A percentile compares a stretch with the other conserved stretches of the same genome.
These are phyloP conservation scores for Bathelium albidoporum DNA, from an alignment of 495 filamentous ascomycete species.

Conservation along the genomic window DNA sequence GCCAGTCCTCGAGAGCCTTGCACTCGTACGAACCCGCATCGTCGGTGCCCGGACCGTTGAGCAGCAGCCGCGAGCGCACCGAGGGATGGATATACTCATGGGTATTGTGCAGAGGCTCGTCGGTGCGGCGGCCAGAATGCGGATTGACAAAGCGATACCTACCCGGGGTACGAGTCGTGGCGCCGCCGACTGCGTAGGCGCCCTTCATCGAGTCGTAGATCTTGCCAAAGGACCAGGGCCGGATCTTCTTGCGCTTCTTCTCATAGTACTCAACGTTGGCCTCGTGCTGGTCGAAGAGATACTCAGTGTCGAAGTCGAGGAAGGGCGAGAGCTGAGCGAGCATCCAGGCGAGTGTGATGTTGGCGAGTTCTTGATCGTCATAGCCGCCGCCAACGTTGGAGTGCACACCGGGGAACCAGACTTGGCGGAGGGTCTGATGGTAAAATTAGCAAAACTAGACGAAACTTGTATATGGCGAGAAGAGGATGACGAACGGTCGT, in stretches of 20 bases:
- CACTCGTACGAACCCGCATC: slow-evolving; percentile 45
- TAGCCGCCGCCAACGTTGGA: slow-evolving; percentile 55
- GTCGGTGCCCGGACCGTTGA: slow-evolving; percentile 47
- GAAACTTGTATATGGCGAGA: background rate
- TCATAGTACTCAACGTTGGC: slow-evolving; percentile 39
- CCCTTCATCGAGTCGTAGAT: slow-evolving; percentile 40
- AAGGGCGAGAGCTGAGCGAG: slow-evolving; percentile 56
- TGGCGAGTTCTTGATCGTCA: slow-evolving; percentile 49
- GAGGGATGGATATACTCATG: slow-evolving; percentile 56
- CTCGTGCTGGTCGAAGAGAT: slow-evolving; percentile 41
- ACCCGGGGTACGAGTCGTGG: slow-evolving; percentile 45
- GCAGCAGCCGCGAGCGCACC: slow-evolving; percentile 45
- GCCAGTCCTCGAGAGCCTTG: slow-evolving; percentile 40
- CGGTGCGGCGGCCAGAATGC: slow-evolving; percentile 32
- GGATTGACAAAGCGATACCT: slow-evolving; percentile 47
- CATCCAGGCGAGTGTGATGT: slow-evolving; percentile 64
- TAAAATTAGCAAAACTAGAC: slow-evolving; percentile 17
- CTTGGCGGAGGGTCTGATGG: slow-evolving; percentile 50
- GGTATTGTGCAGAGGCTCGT: slow-evolving; percentile 43
- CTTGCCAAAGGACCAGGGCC: slow-evolving; percentile 50
- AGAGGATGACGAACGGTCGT: slow-evolving; percentile 15
- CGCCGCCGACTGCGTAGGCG: slow-evolving; percentile 44
- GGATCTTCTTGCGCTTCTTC: slow-evolving; percentile 37
- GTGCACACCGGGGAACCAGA: slow-evolving; percentile 66
- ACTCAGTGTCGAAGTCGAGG: slow-evolving; percentile 45